A percentile compares a stretch with the other conserved stretches of the same genome.
phyloP scores from a whole-genome alignment of 257 asterid species.

The Forsythia suspensa region DNA sequence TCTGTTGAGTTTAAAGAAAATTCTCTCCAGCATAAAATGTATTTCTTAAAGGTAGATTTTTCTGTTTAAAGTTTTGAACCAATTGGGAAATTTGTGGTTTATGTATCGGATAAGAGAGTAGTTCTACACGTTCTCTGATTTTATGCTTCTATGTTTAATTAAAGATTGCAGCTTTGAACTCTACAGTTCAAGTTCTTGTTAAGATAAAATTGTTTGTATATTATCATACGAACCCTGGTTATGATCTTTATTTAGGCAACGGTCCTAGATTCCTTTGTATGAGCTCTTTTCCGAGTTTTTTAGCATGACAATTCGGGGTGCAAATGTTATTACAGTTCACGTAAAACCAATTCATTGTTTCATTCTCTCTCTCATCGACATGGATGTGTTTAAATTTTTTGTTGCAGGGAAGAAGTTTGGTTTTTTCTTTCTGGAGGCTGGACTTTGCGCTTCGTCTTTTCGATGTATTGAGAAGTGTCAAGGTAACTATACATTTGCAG shows the following conservation, averaged over 20 bases:
- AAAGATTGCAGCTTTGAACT: background rate
- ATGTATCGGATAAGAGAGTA: background rate
- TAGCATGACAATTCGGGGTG: too few relatives aligned
- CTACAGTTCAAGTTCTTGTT: background rate
- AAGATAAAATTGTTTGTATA: background rate
- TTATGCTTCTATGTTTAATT: background rate
- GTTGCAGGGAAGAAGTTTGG: slow-evolving; percentile 17
- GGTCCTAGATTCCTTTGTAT: background rate
- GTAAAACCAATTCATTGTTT: too few relatives aligned
- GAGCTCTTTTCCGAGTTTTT: background rate
- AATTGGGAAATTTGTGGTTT: background rate
- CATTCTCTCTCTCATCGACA: background rate
- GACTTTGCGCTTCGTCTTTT: background rate
- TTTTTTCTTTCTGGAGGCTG: slow-evolving; percentile 11
- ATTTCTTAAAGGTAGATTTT: background rate
- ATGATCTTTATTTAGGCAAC: background rate
- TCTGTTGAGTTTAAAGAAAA: background rate
- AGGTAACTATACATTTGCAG: background rate
- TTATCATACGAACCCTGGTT: background rate
- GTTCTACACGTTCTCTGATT: background rate
- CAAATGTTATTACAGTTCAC: too few relatives aligned
- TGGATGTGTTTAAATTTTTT: background rate
- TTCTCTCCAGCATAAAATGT: background rate
- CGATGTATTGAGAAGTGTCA: background rate
- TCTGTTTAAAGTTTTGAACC: background rate